Evolutionary conservation across 164 flowering plant species (phyloP), one percentile per base, ranked within the genome.

Genomic region (Dillenia turbinata): DNA sequence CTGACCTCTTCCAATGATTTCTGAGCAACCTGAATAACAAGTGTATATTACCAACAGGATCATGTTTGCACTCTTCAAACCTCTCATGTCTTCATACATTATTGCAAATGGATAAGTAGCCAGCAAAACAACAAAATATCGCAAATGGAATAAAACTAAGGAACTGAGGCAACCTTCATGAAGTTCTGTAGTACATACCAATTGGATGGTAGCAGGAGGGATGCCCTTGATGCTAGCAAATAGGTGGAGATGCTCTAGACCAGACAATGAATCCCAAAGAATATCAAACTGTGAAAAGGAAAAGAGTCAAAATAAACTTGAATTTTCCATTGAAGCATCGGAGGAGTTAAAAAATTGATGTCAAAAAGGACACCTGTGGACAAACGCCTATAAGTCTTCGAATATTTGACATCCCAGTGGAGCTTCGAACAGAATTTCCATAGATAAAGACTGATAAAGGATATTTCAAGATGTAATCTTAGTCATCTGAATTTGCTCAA

Each of bases 221-320:
- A 95, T 77, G 59, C 96, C 99, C 79, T 90, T 95, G 47, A 95
- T 87, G 61, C 77, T 88, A 55, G 96, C 92, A 76, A 95, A 95
- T 59, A 95, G 88, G 57, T 81, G 73, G 66, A 92, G 87, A 77
- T 95, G 97, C 68, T 95, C 97, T 78, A 77, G 73, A 58, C 92
- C 96, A 40, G 97, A 84, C 56, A 95, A 75, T 48, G 83, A 80
- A 68, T 89, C 86, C 99, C 99, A 95, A 53, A 92, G 87, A 62
- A 92, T 83, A 70, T 95, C 98, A 73, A 95, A 94, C 99, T 94
- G 52, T 50, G 33, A 54, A 50, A 12, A 64, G 12, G 56, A 10
- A 48, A 12, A 60, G 59, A 48, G 15, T 57, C 40, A 51, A 40
- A 45, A 14, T 52, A 6, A 47, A 44, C 47, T 77, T 47, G 67